Conservation (phyloP, 495 filamentous ascomycete genomes). For the Achaetomiella virescens region DNA sequence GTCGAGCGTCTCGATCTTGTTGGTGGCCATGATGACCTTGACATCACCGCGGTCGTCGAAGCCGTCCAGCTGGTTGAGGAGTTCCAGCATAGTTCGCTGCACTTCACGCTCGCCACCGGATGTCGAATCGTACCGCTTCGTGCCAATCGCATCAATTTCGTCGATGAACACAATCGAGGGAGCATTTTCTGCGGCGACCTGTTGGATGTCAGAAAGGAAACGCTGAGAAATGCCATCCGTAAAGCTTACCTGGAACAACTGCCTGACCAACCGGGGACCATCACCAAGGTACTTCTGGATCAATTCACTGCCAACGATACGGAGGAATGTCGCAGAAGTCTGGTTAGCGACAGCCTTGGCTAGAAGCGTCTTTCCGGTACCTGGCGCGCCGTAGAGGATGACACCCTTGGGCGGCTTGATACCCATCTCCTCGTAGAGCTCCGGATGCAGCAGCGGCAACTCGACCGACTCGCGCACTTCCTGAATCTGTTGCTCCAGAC, state of each 20-base stretch:
- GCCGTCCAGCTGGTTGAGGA: conserved; percentile 96
- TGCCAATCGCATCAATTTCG: conserved; percentile 98
- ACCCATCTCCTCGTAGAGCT: conserved; percentile 99
- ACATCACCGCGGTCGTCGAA: conserved; percentile 99
- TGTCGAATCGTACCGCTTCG: conserved; percentile 96
- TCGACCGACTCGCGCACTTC: conserved; percentile 97
- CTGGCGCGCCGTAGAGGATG: conserved; percentile 95
- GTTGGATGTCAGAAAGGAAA: conserved; percentile 17
- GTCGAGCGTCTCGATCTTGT: conserved; percentile 98
- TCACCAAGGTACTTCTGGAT: conserved; percentile 99
- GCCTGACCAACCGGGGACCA: conserved; percentile 86
- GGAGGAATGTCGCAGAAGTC: conserved; percentile 95
- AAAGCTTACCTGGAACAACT: conserved; percentile 76
- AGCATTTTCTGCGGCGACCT: conserved; percentile 90
- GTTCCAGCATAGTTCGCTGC: conserved; percentile 96
- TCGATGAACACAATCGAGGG: conserved; percentile 99
- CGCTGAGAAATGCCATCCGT: neutral
- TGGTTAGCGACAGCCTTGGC: conserved; percentile 99
- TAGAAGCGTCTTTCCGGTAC: conserved; percentile 94
- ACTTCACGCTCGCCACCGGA: conserved; percentile 97
- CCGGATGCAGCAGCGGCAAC: conserved; percentile 89
- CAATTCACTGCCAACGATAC: conserved; percentile 94
- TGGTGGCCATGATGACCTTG: conserved; percentile 99
- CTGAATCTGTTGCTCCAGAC: conserved; percentile 90
- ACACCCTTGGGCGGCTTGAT: conserved; percentile 99